Evolutionary conservation across 1,284 basidiomycete genomes (phyloP), one percentile per base, ranked within the genome.

Genomic region (Leccinum angustisporum): DNA sequence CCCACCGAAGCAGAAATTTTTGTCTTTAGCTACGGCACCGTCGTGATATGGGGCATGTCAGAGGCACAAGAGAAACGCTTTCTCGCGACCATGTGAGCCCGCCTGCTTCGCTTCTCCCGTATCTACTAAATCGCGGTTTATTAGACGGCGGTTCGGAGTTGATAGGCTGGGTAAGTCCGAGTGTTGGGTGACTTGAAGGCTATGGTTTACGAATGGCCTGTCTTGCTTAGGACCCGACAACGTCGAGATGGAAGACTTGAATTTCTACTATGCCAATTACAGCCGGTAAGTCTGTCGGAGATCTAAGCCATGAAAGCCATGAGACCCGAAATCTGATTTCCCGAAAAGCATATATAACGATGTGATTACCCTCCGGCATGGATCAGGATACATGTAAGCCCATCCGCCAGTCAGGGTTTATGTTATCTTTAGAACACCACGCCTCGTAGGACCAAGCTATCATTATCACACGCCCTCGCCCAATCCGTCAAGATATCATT

Each of bases 1-100:
- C 80, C 86, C 58, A 81, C 84, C 69, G 82, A 92, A 75, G 92
- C 94, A 9, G 94, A 97, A 75, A 90, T 96, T 62, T 98, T 97
- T 76, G 79, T 97, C 66, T 98, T 98, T 78, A 87, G 91, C 66
- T 98, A 97, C 75, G 95, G 95, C 18, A 92, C 91, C 1, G 91
- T 97, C 38, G 95, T 98, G 25, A 92, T 97, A 58, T 98, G 95
- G 96, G 95, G 95, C 30, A 98, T 98, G 95, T 91, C 93, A 11
- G 90, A 96, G 72, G 81, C 86, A 9, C 93, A 98, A 73, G 95
- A 98, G 78, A 92, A 87, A 73, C 81, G 94, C 4, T 94, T 98
- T 70, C 77, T 97, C 62, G 87, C 90, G 46, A 94, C 92, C 36
- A 83, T 98, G 91, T 95, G 74, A 76, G 93, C 80, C 34, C 40